Percentiles rank a stretch among this genome's conserved stretches.
phyloP scores from a whole-genome alignment of 352 stramenopile species.

The Blastocystis sp. region DNA sequence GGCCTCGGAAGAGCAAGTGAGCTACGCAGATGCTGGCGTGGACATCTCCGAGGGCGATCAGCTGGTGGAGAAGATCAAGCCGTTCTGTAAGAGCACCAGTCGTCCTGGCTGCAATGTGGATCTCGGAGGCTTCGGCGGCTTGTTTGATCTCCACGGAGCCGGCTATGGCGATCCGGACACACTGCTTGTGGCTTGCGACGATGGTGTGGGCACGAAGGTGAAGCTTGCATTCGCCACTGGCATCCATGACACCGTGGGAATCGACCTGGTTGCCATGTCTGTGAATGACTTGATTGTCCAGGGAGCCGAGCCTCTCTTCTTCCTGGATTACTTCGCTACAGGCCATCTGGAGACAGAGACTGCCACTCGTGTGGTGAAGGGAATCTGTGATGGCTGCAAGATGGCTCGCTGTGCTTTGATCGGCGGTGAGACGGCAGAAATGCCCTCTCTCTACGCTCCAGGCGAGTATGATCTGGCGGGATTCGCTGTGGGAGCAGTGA shows the following conservation, averaged over 20 bases:
- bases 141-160: constrained; percentile 91
- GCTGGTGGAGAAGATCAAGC: constrained; percentile 93
- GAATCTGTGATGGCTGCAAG: constrained; percentile 90
- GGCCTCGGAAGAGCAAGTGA: constrained; percentile 75
- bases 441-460: constrained; percentile 94
- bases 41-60: constrained; percentile 92
- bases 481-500: constrained; percentile 91
- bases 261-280: constrained; percentile 98
- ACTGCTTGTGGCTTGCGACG: constrained; percentile 89
- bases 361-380: constrained; percentile 85
- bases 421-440: constrained; percentile 83
- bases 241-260: constrained; percentile 89
- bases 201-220: constrained; percentile 97
- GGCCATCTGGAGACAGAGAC: constrained; percentile 88
- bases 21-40: constrained; percentile 92
- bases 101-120: constrained; percentile 88
- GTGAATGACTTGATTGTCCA: constrained; percentile 98
- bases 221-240: constrained; percentile 68
- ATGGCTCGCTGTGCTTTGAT: constrained; percentile 90
- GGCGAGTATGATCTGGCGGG: constrained; percentile 97
- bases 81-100: constrained; percentile 89
- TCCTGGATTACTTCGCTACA: constrained; percentile 98
- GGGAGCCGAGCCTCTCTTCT: constrained; percentile 95
- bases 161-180: constrained; percentile 91
- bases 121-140: constrained; percentile 88